phyloP scores from a whole-genome alignment of 2,329 filamentous ascomycete genomes.

The Drechslerella dactyloides region DNA sequence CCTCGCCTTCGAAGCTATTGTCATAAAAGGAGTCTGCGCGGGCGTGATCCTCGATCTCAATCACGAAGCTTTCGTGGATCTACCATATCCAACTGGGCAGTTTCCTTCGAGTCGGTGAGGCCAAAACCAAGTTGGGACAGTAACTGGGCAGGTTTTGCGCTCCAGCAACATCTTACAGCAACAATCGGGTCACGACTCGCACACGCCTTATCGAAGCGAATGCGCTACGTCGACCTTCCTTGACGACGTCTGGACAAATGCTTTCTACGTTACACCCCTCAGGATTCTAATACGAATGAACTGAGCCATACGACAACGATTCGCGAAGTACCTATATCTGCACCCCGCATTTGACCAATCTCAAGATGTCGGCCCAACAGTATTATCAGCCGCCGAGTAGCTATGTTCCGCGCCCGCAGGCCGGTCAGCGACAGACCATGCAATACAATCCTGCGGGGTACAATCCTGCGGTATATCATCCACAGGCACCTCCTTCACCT shows the following conservation, averaged over 20 bases:
- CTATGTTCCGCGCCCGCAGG: slow-evolving; percentile 45
- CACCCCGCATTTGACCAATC: slow-evolving; percentile 11
- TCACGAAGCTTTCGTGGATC: background rate
- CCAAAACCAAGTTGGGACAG: background rate
- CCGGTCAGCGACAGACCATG: slow-evolving; percentile 41
- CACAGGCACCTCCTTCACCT: slow-evolving; percentile 45
- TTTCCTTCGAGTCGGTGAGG: background rate
- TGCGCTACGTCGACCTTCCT: background rate
- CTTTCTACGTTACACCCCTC: background rate
- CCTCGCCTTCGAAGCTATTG: slow-evolving; percentile 1
- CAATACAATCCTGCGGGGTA: slow-evolving; percentile 49
- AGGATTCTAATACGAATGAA: slow-evolving; percentile 18
- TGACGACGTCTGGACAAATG: background rate
- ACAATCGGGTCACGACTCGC: background rate
- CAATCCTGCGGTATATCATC: slow-evolving; percentile 47
- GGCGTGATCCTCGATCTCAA: slow-evolving; percentile 1
- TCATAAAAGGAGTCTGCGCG: slow-evolving; percentile 3
- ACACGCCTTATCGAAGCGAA: background rate
- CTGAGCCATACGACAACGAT: slow-evolving; percentile 9
- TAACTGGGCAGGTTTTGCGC: background rate
- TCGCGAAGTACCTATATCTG: slow-evolving; percentile 6
- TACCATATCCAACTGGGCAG: background rate
- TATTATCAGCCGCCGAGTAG: slow-evolving; percentile 46
- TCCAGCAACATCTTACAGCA: background rate
- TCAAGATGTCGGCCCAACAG: slow-evolving; percentile 45